Evolutionary conservation across 2,329 filamentous ascomycete species (phyloP), one percentile per base, ranked within the genome.

Genomic region (Claviceps monticola): DNA sequence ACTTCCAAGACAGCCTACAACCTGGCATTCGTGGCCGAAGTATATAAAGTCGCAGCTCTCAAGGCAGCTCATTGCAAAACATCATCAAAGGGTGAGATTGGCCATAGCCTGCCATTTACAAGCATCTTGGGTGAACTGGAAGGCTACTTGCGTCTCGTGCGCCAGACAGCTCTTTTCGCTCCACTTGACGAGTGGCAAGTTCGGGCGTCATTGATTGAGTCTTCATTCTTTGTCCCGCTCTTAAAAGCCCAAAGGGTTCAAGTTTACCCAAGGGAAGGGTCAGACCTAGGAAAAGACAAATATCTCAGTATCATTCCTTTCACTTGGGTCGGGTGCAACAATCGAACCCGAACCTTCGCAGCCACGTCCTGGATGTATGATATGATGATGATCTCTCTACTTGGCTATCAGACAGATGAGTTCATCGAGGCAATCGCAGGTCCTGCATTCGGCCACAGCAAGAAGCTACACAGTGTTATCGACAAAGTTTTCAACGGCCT

Each of bases 1-100:
- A 54, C 55, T 23, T 54, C 54, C 46, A 58, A 58, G 44, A 52
- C 55, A 13, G 56, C 46, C 37, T 58, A 57, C 37, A 44, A 29
- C 5, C 52, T 51, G 3, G 41, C 42, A 16, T 39, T 53, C 14
- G 44, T 58, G 13, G 17, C 53, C 21, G 46, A 58, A 38, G 36
- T 51, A 13, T 58, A 58, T 42, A 11, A 46, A 9, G 52, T 56
- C 14, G 55, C 56, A 21, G 56, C 56, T 19, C 48, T 56, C 13
- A 47, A 55, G 7, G 46, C 43, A 29, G 43, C 23, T 7, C 3
- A 14, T 46, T 26, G 14, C 21, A 29, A 5, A 2, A 19, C 21
- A 17, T 34, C 23, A 21, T 5, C 23, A 34, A 3, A 14, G 3
- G 16, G 23, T 6, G 7, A 16, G 11, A 29, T 48, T 11, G 46